phyloP scores from a whole-genome alignment of 495 filamentous ascomycete species.

The Bryoglossum gracile region DNA sequence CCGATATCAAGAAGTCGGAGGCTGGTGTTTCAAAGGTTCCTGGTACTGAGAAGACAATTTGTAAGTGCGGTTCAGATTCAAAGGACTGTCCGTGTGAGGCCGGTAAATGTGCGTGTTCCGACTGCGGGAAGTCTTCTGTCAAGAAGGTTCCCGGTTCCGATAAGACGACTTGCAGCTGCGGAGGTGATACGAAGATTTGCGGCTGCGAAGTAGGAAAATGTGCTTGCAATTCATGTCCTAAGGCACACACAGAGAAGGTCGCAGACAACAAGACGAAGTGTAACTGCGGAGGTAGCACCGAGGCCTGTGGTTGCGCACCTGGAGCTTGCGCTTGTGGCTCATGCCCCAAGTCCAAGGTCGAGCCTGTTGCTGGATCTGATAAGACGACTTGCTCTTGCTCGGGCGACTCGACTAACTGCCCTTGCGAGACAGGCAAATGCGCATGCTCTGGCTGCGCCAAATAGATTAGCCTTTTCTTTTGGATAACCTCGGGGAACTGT shows the following conservation, averaged over 20 bases:
- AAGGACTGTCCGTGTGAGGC: slow-evolving; percentile 24
- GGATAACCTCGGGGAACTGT: slow-evolving; percentile 13
- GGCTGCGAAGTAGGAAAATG: slow-evolving; percentile 31
- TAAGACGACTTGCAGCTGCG: slow-evolving; percentile 22
- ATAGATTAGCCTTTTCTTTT: slow-evolving; percentile 7
- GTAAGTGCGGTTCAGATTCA: slow-evolving; percentile 34
- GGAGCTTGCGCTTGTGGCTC: slow-evolving; percentile 34
- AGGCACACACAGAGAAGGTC: slow-evolving; percentile 18
- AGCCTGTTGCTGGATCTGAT: slow-evolving; percentile 20
- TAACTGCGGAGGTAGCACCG: slow-evolving; percentile 13
- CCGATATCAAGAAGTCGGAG: slow-evolving; percentile 76
- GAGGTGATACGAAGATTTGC: slow-evolving; percentile 22
- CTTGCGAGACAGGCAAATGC: slow-evolving; percentile 29
- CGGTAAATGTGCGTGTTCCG: slow-evolving; percentile 34
- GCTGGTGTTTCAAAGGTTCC: slow-evolving; percentile 22
- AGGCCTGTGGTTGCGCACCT: slow-evolving; percentile 29
- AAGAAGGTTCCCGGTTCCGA: slow-evolving; percentile 16
- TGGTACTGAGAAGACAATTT: slow-evolving; percentile 34
- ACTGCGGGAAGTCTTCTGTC: slow-evolving; percentile 24
- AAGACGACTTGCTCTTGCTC: slow-evolving; percentile 30
- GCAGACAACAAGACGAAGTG: slow-evolving; percentile 18
- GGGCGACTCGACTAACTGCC: slow-evolving; percentile 19
- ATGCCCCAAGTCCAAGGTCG: slow-evolving; percentile 20
- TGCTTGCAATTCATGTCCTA: slow-evolving; percentile 29
- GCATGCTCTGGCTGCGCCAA: slow-evolving; percentile 29